Conservation (phyloP, 192 early-diverging fungal species). For the Coemansia interrupta region DNA sequence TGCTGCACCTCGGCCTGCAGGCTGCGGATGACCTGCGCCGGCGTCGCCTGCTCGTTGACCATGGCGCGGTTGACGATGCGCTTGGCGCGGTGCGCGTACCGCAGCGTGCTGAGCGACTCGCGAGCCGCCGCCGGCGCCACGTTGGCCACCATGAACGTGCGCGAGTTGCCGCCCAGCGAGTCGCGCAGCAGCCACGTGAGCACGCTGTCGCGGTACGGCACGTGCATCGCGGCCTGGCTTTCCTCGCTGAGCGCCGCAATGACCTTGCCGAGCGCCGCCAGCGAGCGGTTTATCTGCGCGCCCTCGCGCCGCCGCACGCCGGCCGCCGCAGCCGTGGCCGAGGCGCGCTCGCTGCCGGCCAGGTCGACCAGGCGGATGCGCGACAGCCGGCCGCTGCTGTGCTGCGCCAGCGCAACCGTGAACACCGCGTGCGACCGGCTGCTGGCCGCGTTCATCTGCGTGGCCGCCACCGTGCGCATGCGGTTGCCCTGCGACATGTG, state of each 20-base stretch:
- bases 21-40: slow-evolving; percentile 67
- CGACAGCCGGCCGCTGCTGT: slow-evolving; percentile 54
- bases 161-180: slow-evolving; percentile 79
- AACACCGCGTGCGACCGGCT: slow-evolving; percentile 87
- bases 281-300: slow-evolving; percentile 90
- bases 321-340: slow-evolving; percentile 78
- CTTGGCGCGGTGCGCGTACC: slow-evolving; percentile 90
- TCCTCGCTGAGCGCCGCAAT: slow-evolving; percentile 65
- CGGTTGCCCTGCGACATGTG: slow-evolving; percentile 82
- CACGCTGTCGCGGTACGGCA: slow-evolving; percentile 91
- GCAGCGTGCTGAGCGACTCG: slow-evolving; percentile 79
- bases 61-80: slow-evolving; percentile 86
- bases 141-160: slow-evolving; percentile 77
- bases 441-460: slow-evolving; percentile 92
- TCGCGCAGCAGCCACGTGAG: slow-evolving; percentile 83
- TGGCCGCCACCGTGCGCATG: slow-evolving; percentile 82
- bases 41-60: slow-evolving; percentile 86
- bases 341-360: slow-evolving; percentile 84
- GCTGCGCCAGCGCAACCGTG: slow-evolving; percentile 64
- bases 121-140: slow-evolving; percentile 73
- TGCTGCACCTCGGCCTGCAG: slow-evolving; percentile 75
- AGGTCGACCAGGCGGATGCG: slow-evolving; percentile 87
- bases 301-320: slow-evolving; percentile 86
- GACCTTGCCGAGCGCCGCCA: slow-evolving; percentile 90
- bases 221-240: slow-evolving; percentile 63